phyloP scores from a whole-genome alignment of 2,329 filamentous ascomycete species.

The Alternaria arbusti region DNA sequence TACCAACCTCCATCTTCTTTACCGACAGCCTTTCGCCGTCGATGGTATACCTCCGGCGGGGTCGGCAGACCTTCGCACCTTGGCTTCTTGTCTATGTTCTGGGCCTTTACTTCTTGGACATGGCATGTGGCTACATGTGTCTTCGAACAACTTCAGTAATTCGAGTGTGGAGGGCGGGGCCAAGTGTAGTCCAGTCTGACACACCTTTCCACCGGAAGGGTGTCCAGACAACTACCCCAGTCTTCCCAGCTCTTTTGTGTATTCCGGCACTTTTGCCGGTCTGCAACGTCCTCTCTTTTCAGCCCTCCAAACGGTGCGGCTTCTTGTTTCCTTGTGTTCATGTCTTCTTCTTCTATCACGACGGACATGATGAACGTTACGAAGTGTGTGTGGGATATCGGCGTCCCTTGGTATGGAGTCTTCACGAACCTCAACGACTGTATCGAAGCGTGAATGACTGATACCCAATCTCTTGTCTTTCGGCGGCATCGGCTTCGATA shows the following conservation, averaged over 20 bases:
- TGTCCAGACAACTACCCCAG: constrained; percentile 2
- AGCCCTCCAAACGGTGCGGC: constrained; percentile 20
- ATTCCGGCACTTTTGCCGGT: constrained; percentile 31
- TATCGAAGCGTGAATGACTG: constrained; percentile 29
- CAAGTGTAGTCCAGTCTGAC: background rate
- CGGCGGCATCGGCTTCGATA: constrained; percentile 24
- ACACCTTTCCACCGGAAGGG: background rate
- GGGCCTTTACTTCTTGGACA: constrained; percentile 28
- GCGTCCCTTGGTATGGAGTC: constrained; percentile 16
- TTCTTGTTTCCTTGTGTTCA: constrained; percentile 24
- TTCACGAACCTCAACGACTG: constrained; percentile 28
- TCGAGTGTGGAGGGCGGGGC: constrained; percentile 6
- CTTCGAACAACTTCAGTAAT: constrained; percentile 36
- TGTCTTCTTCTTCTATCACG: constrained; percentile 27
- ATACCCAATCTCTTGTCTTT: constrained; percentile 25
- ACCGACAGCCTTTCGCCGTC: constrained; percentile 18
- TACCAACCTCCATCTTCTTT: constrained; percentile 27
- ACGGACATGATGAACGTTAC: constrained; percentile 33
- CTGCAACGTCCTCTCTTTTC: constrained; percentile 24
- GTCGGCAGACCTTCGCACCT: constrained; percentile 16
- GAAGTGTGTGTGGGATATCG: constrained; percentile 23
- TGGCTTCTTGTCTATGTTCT: constrained; percentile 19
- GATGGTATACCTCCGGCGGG: constrained; percentile 11
- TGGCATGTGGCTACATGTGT: constrained; percentile 37
- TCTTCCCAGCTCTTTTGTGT: constrained; percentile 31